Base-by-base conservation (phyloP, 352 stramenopile species). In the Plasmopara halstedii region DNA sequence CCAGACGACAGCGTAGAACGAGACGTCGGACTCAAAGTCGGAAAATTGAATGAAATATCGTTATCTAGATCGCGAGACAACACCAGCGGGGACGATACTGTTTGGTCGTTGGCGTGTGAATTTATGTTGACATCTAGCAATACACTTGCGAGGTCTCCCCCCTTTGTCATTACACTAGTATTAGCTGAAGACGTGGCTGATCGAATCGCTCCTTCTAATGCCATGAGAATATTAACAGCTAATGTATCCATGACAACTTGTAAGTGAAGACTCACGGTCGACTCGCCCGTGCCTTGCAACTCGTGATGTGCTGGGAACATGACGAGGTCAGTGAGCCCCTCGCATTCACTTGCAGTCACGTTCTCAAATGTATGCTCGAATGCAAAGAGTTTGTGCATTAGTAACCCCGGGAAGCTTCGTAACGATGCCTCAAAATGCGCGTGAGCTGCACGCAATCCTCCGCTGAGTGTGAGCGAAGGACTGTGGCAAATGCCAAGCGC, bases 401-500 rank as follows among this genome's bases (percentile, higher is more conserved):
- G 57, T 11, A 85, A 65, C n/a, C 65, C 70, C 0, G 70, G 72
- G 33, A 90, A 88, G 13, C 73, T 74, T 27, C 59, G 56, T 42
- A 85, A 69, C 17, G 73, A 81, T 36, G 73, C 60, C 48, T 74
- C 64, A 37, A 90, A 92, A 51, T 88, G 67, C 21, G 64, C 53
- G 56, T 85, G 79, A 2, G 79, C 80, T 26, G 68, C 62, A 15
- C 57, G 36, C 35, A 92, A 47, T 5, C 60, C 60, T 7, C 44
- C 48, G 15, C 38, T 32, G 15, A 64, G 66, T 21, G 70, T 66
- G 32, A 82, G 80, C 22, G 75, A 72, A 21, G 77, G 79, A 47
- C 80, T 87, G 44, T 94, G 83, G 53, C 79, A 91, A 31, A 94
- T 62, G 27, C 82, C 83, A 6, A 94, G 27, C n/a, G 83, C 70